Evolutionary conservation across 2,329 filamentous ascomycete species (phyloP).

Genomic region (Aspergillus sp.): DNA sequence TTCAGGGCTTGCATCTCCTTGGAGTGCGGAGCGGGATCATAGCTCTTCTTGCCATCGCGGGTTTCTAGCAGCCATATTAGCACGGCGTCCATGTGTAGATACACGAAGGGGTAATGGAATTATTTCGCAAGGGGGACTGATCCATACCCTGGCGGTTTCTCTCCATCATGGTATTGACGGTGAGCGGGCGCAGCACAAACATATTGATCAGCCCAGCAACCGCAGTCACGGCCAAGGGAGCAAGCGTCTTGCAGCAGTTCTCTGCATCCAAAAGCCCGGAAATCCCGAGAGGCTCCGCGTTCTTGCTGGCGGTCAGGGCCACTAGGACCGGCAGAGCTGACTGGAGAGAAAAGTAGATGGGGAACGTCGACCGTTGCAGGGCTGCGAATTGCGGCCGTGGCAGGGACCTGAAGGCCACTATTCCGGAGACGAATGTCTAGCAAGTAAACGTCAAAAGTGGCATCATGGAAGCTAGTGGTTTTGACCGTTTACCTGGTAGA

Average conservation of each 20-base stretch:
- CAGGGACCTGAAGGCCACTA: conserved; percentile 73
- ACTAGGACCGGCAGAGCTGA: conserved; percentile 70
- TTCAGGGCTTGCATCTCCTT: conserved; percentile 80
- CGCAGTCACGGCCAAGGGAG: conserved; percentile 69
- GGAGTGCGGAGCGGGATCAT: conserved; percentile 75
- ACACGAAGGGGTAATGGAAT: background rate
- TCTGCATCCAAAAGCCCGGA: conserved; percentile 47
- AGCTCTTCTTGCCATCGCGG: conserved; percentile 83
- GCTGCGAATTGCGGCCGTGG: conserved; percentile 77
- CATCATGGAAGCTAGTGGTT: background rate
- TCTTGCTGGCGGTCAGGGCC: conserved; percentile 77
- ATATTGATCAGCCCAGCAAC: conserved; percentile 71
- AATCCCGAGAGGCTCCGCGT: conserved; percentile 25
- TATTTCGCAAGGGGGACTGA: background rate
- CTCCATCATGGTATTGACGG: conserved; percentile 70
- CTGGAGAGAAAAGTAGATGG: conserved; percentile 82
- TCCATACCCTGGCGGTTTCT: conserved; percentile 75
- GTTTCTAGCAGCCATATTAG: conserved; percentile 56
- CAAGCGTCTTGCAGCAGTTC: conserved; percentile 64
- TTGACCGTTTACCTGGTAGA: conserved; percentile 69
- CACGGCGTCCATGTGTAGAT: background rate
- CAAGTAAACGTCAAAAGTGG: background rate
- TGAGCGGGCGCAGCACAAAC: conserved; percentile 70
- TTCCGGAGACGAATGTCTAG: conserved; percentile 72
- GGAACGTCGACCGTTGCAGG: conserved; percentile 76